Percentiles rank a stretch among this genome's conserved stretches.
phyloP scores from a whole-genome alignment of 2,329 filamentous ascomycete genomes.

The Fusarium mangiferae region DNA sequence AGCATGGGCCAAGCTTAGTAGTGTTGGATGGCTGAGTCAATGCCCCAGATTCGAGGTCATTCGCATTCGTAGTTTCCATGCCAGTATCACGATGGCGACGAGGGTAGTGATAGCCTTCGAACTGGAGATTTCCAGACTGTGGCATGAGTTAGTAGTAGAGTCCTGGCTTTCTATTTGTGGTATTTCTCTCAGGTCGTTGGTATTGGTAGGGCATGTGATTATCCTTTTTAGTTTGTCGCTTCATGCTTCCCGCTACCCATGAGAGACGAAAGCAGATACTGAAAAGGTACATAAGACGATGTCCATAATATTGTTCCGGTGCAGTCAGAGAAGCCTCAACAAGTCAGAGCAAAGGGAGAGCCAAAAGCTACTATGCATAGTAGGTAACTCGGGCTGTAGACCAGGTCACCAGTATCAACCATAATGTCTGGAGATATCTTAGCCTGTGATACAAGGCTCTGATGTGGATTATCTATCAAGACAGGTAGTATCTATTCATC shows the following conservation, averaged over 20 bases:
- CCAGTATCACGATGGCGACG: background rate
- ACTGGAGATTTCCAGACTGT: background rate
- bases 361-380: background rate
- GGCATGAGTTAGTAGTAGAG: background rate
- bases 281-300: background rate
- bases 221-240: background rate
- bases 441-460: background rate
- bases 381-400: background rate
- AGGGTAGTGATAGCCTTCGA: background rate
- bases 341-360: background rate
- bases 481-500: background rate
- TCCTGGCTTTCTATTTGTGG: background rate
- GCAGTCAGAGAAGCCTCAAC: background rate
- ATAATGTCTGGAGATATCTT: background rate
- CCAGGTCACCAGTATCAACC: background rate
- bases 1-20: background rate
- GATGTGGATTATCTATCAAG: background rate
- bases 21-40: background rate
- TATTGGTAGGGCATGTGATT: background rate
- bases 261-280: background rate
- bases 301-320: background rate
- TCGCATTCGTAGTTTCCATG: background rate
- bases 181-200: background rate
- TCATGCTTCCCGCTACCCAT: background rate
- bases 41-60: conserved; percentile 6